phyloP scores from a whole-genome alignment of 1,284 basidiomycete species.

The Thelephora terrestris region DNA sequence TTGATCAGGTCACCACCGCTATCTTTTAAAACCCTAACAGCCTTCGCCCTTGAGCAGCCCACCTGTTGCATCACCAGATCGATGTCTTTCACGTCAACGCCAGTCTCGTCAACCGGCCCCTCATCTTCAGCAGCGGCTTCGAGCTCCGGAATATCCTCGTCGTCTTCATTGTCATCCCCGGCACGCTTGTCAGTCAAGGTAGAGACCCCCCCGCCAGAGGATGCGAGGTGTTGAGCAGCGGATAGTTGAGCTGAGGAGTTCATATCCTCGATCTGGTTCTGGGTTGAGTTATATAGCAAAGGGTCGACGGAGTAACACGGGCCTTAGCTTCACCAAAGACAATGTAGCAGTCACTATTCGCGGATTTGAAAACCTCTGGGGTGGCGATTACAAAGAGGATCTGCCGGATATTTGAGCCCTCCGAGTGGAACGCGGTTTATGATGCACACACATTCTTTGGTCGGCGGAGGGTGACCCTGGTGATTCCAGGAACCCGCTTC shows the following conservation, averaged over 20 bases:
- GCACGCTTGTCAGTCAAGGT: conserved; percentile 44
- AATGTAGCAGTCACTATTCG: conserved; percentile 96
- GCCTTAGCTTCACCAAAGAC: conserved; percentile 98
- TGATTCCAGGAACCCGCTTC: conserved; percentile 89
- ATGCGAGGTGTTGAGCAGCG: conserved; percentile 77
- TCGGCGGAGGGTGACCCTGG: conserved; percentile 88
- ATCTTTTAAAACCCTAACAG: conserved; percentile 80
- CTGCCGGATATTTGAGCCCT: conserved; percentile 27
- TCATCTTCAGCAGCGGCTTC: conserved; percentile 68
- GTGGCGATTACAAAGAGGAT: conserved; percentile 87
- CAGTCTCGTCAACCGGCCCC: conserved; percentile 68
- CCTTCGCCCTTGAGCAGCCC: conserved; percentile 77
- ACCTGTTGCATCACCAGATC: conserved; percentile 90
- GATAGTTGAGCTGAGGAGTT: conserved; percentile 75
- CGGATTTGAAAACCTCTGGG: conserved; percentile 97
- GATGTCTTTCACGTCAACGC: conserved; percentile 89
- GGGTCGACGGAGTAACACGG: conserved; percentile 6
- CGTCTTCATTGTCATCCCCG: conserved; percentile 50
- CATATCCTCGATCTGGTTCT: conserved; percentile 80
- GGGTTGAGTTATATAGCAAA: background rate
- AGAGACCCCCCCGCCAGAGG: conserved; percentile 37
- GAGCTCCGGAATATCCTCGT: conserved; percentile 75
- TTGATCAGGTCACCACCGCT: conserved; percentile 90
- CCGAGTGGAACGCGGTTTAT: background rate
- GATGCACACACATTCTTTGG: conserved; percentile 75